A percentile compares a stretch with the other conserved stretches of the same genome.
phyloP scores from a whole-genome alignment of 1,284 basidiomycete genomes.

The Lentinula novae-zelandiae region DNA sequence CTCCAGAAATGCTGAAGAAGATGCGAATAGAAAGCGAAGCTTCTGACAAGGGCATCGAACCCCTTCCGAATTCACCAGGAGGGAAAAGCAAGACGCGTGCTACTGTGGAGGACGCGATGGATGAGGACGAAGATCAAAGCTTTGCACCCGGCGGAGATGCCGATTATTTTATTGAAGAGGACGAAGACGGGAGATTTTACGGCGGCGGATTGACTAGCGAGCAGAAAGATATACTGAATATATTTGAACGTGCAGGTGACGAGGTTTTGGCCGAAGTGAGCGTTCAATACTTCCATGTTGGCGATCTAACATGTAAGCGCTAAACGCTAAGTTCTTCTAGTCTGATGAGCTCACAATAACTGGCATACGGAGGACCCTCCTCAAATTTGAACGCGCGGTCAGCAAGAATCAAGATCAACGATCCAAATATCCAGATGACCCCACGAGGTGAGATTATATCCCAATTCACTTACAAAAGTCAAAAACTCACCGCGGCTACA shows the following conservation, averaged over 20 bases:
- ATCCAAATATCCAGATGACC: constrained; percentile 87
- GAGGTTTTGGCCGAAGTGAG: constrained; percentile 56
- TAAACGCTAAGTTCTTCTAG: constrained; percentile 34
- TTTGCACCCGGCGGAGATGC: constrained; percentile 76
- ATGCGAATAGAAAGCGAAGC: constrained; percentile 52
- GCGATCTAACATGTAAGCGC: constrained; percentile 23
- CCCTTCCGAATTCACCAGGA: background rate
- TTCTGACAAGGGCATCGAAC: constrained; percentile 15
- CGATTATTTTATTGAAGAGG: constrained; percentile 87
- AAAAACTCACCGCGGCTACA: constrained; percentile 26
- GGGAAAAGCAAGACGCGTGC: constrained; percentile 37
- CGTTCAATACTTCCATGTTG: background rate
- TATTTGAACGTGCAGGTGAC: constrained; percentile 74
- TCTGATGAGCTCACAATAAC: constrained; percentile 65
- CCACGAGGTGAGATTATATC: constrained; percentile 66
- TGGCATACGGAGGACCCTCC: constrained; percentile 70
- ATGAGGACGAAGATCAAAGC: constrained; percentile 21
- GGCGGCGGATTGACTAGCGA: constrained; percentile 87
- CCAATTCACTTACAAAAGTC: background rate
- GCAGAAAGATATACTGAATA: constrained; percentile 88
- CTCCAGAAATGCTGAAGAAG: constrained; percentile 77
- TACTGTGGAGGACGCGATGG: constrained; percentile 44
- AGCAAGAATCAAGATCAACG: constrained; percentile 95
- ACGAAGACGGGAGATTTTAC: constrained; percentile 90
- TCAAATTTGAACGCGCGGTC: constrained; percentile 83